Percentiles rank a stretch among this genome's conserved stretches.
Conservation (phyloP, 225 moss, liverwort and hornwort species). For the Takakia lepidozioides region DNA sequence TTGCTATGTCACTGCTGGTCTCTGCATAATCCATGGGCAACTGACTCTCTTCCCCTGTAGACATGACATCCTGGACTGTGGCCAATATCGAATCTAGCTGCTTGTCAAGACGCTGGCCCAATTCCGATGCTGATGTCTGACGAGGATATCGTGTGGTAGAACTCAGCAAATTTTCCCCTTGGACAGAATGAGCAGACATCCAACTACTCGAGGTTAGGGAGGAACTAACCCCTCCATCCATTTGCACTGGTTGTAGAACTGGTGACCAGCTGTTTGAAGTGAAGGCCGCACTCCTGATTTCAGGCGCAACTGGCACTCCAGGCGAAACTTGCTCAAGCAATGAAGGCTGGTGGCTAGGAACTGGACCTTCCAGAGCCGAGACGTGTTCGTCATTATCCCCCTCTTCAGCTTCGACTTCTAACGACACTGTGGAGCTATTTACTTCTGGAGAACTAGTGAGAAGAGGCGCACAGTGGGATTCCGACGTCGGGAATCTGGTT, state of each 20-base stretch:
- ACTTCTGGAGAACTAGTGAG: slow-evolving; percentile 39
- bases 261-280: no score
- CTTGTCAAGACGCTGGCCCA: slow-evolving; percentile 12
- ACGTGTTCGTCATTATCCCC: slow-evolving; percentile 25
- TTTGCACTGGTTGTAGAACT: no score
- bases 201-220: no score
- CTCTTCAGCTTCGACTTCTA: slow-evolving; percentile 33
- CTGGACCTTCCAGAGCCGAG: slow-evolving; percentile 14
- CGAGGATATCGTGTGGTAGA: slow-evolving; percentile 34
- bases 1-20: slow-evolving; percentile 8
- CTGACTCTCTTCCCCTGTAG: no score
- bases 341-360: slow-evolving; percentile 21
- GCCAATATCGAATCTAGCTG: no score
- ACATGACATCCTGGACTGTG: no score
- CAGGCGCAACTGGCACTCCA: no score
- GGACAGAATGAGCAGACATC: no score
- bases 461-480: slow-evolving; percentile 26
- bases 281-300: no score
- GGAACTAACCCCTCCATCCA: no score
- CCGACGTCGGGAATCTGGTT: slow-evolving; percentile 39
- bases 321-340: slow-evolving; percentile 51
- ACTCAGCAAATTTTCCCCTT: slow-evolving; percentile 32
- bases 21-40: slow-evolving; percentile 7
- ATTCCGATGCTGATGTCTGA: no score
- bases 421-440: slow-evolving; percentile 28